phyloP scores from a whole-genome alignment of 345 rosid species.

The Gossypium ekmanianum region DNA sequence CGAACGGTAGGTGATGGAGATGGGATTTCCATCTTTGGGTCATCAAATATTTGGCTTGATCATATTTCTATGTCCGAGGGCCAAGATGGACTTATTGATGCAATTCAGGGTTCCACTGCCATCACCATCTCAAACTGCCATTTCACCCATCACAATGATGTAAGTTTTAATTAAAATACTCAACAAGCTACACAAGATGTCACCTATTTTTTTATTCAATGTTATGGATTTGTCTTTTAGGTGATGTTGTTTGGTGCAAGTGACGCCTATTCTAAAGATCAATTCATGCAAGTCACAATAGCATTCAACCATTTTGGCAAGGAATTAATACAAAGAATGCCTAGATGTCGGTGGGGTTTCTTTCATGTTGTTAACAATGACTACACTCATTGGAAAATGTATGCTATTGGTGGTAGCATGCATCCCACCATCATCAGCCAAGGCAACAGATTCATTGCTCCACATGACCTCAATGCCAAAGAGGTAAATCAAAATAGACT shows the following conservation, averaged over 20 bases:
- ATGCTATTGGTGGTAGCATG: no score
- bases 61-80: constrained; percentile 60
- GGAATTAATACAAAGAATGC: constrained; percentile 46
- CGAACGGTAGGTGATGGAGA: constrained; percentile 59
- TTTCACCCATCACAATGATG: constrained; percentile 66
- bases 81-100: constrained; percentile 57
- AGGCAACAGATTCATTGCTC: neutral
- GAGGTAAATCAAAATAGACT: no score
- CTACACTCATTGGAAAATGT: no score
- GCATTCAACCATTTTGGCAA: constrained; percentile 59
- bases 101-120: constrained; percentile 17
- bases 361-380: constrained; percentile 70
- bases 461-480: constrained; percentile 23
- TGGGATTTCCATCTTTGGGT: constrained; percentile 30
- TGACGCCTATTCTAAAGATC: constrained; percentile 33
- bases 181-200: no score
- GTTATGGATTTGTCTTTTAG: constrained; percentile 20
- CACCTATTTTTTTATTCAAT: neutral
- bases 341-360: constrained; percentile 70
- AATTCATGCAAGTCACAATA: constrained; percentile 57
- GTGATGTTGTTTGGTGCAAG: constrained; percentile 68
- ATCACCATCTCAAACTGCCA: no score
- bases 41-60: constrained; percentile 55
- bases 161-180: neutral
- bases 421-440: no score